Evolutionary conservation across 1,284 basidiomycete genomes (phyloP), one percentile per base, ranked within the genome.

Genomic region (Coniophora puteana): DNA sequence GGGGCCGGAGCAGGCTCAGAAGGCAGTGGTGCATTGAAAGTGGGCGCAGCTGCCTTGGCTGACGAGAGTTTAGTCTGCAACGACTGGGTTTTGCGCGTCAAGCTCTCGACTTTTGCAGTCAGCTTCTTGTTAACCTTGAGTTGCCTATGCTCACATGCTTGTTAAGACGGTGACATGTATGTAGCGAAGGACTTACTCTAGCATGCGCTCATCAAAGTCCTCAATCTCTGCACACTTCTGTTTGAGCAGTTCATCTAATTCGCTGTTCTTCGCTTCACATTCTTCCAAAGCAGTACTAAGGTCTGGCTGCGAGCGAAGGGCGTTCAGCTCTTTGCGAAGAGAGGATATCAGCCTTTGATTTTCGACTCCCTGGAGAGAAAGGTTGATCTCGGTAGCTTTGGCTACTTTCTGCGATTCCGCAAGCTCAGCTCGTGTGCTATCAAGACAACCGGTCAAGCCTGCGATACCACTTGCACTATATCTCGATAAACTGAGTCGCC

Each of bases 101-200:
- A 63, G 4, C 72, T 68, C 43, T 89, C 86, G 26, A 86, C 75
- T 62, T 81, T 88, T 38, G 61, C 67, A 4, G 66, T 67, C 20
- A 89, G 66, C 51, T 83, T 86, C 67, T 87, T 89, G 64, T 86
- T 88, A 49, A 82, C 80, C 58, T 87, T 88, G 45, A 86, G 58
- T 55, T 85, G 73, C 51, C 85, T 89, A 46, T 30, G 7, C 40
- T 29, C 14, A 24, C 13, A 44, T 29, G 18, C 35, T 34, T 22
- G 33, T 22, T 14, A 26, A 7, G 16, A 30, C 12, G 34, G 23
- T 18, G 31, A 43, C n/a, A 29, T 36, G 34, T 24, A 44, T 36
- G 13, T 14, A 13, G 22, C n/a, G 34, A 31, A 34, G 28, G 17
- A 73, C 85, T 51, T 62, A 89, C 86, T 83, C 83, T 44, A 89